Evolutionary conservation across 176 grass and related monocot species (phyloP).

Genomic region (Tillandsia leiboldiana): DNA sequence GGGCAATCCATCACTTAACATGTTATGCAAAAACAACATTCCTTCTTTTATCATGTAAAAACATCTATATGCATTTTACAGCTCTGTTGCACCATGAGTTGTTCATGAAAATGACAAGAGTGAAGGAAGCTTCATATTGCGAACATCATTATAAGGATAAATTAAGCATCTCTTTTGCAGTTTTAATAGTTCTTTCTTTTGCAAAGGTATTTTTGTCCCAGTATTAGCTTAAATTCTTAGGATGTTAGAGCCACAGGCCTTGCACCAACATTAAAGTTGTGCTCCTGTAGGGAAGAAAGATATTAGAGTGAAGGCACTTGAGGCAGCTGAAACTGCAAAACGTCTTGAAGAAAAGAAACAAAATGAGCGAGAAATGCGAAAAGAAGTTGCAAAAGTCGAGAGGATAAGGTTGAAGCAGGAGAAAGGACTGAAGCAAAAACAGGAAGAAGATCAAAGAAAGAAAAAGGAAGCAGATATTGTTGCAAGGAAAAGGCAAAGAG

Average conservation of each 20-base stretch:
- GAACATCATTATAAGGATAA: not conserved
- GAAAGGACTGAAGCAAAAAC: slow-evolving; percentile 71
- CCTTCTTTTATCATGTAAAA: too few relatives aligned
- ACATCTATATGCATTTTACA: too few relatives aligned
- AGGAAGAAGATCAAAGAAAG: slow-evolving; percentile 52
- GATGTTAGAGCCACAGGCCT: not conserved
- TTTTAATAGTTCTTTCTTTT: slow-evolving; percentile 8
- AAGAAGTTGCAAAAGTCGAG: slow-evolving; percentile 65
- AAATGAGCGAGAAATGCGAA: slow-evolving; percentile 70
- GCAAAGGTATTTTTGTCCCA: too few relatives aligned
- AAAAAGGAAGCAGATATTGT: slow-evolving; percentile 54
- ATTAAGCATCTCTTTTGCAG: not conserved
- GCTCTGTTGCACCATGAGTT: too few relatives aligned
- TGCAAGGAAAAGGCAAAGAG: slow-evolving; percentile 58
- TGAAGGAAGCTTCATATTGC: not conserved
- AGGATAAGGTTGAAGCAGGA: slow-evolving; percentile 65
- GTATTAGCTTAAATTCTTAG: too few relatives aligned
- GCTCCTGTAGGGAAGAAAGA: slow-evolving; percentile 68
- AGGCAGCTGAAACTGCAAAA: slow-evolving; percentile 86
- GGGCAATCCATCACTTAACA: too few relatives aligned
- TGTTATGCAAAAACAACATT: too few relatives aligned
- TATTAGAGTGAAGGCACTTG: slow-evolving; percentile 80
- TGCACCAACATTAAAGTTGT: not conserved
- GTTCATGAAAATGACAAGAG: not conserved
- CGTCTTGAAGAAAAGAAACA: slow-evolving; percentile 74